These are phyloP conservation scores for Dipteronia sinensis DNA, from an alignment of 345 rosid genomes.

Conservation along the genomic window DNA sequence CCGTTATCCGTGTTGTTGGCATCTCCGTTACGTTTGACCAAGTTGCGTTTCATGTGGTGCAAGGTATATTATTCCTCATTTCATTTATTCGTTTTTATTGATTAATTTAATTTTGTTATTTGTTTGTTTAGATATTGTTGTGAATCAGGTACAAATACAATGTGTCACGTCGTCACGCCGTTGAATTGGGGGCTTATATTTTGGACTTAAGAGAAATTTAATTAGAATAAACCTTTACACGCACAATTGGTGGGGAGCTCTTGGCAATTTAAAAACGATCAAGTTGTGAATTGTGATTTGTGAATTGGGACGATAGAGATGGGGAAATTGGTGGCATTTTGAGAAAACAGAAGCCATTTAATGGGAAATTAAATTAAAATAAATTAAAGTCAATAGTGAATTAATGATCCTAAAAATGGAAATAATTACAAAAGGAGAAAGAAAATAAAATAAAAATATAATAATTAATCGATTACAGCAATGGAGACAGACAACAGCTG, in stretches of 20 bases:
- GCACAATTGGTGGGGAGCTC: background rate
- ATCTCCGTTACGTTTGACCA: background rate
- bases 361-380: background rate
- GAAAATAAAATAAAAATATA: background rate
- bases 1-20: slow-evolving; percentile 28
- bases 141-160: background rate
- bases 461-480: background rate
- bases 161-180: background rate
- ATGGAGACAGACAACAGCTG: background rate
- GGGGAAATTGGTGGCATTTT: too few relatives aligned
- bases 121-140: background rate
- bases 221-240: background rate
- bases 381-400: background rate
- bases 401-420: background rate
- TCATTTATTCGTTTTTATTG: background rate
- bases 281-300: too few relatives aligned
- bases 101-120: background rate
- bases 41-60: background rate
- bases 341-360: too few relatives aligned
- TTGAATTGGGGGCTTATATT: background rate
- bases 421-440: background rate
- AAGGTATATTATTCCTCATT: slow-evolving; percentile 12
- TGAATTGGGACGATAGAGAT: too few relatives aligned
- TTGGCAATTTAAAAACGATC: background rate
- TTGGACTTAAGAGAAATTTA: background rate